Evolutionary conservation across 176 grass and related monocot genomes (phyloP).

Genomic region (Olyra latifolia): DNA sequence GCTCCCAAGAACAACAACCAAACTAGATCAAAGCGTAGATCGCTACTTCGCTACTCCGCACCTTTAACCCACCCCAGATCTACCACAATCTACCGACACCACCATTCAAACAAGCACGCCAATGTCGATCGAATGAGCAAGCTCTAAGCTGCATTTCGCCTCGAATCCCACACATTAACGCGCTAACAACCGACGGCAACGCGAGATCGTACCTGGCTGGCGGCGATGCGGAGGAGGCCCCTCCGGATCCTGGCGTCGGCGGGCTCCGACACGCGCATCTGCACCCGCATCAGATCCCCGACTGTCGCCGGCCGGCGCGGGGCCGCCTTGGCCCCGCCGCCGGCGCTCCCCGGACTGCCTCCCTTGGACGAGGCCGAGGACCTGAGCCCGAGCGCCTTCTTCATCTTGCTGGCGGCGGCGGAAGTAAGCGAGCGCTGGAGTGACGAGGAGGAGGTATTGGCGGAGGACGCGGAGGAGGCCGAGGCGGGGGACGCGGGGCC

Average conservation of each 20-base stretch:
- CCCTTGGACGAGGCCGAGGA: constrained; percentile 71
- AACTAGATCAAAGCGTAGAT: constrained; percentile 15
- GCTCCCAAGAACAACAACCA: not conserved
- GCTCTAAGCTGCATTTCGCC: constrained; percentile 18
- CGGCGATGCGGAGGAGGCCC: constrained; percentile 85
- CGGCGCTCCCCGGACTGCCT: constrained; percentile 55
- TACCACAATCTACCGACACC: constrained; percentile 24
- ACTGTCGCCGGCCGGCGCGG: constrained; percentile 56
- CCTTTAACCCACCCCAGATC: constrained; percentile 37
- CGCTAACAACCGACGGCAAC: not conserved
- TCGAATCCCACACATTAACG: not conserved
- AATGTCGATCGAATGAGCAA: constrained; percentile 10
- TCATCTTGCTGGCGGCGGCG: constrained; percentile 94
- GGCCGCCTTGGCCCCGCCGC: not conserved
- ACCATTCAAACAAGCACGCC: not conserved
- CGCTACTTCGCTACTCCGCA: not conserved
- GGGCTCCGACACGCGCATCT: constrained; percentile 87
- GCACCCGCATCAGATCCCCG: constrained; percentile 81
- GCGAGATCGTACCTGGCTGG: constrained; percentile 73
- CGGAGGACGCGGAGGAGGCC: constrained; percentile 28
- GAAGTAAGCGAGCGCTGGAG: constrained; percentile 92
- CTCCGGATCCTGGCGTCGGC: constrained; percentile 87
- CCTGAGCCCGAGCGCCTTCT: constrained; percentile 91
- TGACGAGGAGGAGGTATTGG: constrained; percentile 41
- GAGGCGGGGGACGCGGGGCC: constrained; percentile 20